Evolutionary conservation across 2,329 filamentous ascomycete genomes (phyloP).

Genomic region (Macrophomina phaseolina): DNA sequence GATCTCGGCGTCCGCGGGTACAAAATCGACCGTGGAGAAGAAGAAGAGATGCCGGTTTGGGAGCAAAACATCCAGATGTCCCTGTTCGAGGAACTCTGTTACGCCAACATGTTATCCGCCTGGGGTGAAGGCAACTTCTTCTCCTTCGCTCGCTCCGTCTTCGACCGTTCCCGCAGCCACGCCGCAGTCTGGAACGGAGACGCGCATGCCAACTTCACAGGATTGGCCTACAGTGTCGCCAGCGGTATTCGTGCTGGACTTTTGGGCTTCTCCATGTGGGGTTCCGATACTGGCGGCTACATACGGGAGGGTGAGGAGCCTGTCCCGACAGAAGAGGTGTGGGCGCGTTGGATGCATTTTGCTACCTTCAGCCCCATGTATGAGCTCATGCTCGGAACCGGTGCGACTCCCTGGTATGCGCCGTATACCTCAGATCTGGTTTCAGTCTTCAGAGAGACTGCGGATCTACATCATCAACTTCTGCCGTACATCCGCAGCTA

Average conservation of each 20-base stretch:
- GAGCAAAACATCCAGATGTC: slow-evolving; percentile 45
- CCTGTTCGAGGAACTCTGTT: slow-evolving; percentile 41
- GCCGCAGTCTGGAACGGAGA: slow-evolving; percentile 47
- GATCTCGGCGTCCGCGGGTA: slow-evolving; percentile 44
- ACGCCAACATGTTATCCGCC: slow-evolving; percentile 41
- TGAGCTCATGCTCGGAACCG: slow-evolving; percentile 44
- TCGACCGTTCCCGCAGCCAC: slow-evolving; percentile 40
- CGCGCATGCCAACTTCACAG: slow-evolving; percentile 41
- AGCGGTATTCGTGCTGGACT: slow-evolving; percentile 43
- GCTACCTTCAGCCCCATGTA: slow-evolving; percentile 44
- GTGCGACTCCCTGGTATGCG: slow-evolving; percentile 45
- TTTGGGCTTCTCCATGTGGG: slow-evolving; percentile 42
- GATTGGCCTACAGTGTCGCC: slow-evolving; percentile 40
- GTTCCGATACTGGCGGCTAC: slow-evolving; percentile 45
- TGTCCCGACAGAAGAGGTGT: slow-evolving; percentile 40
- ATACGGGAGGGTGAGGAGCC: slow-evolving; percentile 31
- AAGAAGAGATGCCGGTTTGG: slow-evolving; percentile 46
- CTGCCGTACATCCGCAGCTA: slow-evolving; percentile 44
- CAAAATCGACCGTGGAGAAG: slow-evolving; percentile 49
- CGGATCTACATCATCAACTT: slow-evolving; percentile 40
- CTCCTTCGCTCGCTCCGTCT: slow-evolving; percentile 43
- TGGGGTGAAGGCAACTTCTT: slow-evolving; percentile 41
- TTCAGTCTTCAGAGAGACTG: slow-evolving; percentile 39
- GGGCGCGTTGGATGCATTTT: slow-evolving; percentile 50
- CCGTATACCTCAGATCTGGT: slow-evolving; percentile 39